Base-by-base conservation (phyloP, 108 stramenopile genomes). In the Cylindrotheca fusiformis region DNA sequence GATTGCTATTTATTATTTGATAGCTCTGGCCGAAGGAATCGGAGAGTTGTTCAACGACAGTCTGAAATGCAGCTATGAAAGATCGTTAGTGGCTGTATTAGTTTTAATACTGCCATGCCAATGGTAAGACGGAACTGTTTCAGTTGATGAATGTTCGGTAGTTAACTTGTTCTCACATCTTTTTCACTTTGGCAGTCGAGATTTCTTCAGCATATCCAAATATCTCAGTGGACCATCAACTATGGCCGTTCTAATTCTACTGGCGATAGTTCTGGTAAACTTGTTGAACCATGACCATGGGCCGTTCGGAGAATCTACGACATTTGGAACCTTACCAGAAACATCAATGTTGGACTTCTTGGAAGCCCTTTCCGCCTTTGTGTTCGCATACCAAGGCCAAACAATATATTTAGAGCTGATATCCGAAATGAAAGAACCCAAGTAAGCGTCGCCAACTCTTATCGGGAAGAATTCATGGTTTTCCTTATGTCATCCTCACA, bases 351-450 rank as follows among this genome's bases (percentile, higher is more conserved):
- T 56, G 12, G 18, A 27, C 14, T 32, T 56, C 55, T 14, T 56
- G 55, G 55, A 24, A 29, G 30, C 26, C 12, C 55, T 56, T 26
- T 30, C 28, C 10, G 26, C 55, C 10, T 31, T 56, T 56, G 55
- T 56, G 18, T 56, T 56, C 30, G 55, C 55, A 26, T 56, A 31
- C 23, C 55, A 56, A 56, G 55, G 55, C 30, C 55, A 56, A 26
- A 10, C 55, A 10, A 56, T 56, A 10, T 56, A 23, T 2, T 31
- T 56, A 28, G 55, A 56, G 30, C 30, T 56, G 18, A 56, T 56
- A 28, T 41, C 36, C 6, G 36, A 41, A 14, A 41, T 41, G 36
- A 41, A 41, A 14, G 36, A 41, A 6, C 14, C 36, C 14, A 41
- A 14, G 36, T 41, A 14, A 41, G 36, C 14, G 6, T 6, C 6